Conservation (phyloP, 257 asterid species). For the Nicotiana attenuata region DNA sequence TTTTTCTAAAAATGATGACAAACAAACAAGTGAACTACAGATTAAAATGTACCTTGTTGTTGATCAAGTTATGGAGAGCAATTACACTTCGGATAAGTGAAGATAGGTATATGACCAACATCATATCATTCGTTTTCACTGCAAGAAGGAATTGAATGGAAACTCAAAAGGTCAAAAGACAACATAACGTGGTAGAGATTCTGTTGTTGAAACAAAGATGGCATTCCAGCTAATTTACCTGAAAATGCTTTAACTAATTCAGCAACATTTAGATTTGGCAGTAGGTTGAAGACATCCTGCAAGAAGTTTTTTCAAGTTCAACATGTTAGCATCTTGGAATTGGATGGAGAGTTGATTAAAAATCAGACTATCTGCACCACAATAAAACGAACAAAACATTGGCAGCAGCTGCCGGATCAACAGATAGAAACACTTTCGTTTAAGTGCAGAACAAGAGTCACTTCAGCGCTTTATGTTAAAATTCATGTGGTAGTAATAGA, state of each 20-base stretch:
- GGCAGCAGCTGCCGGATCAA: neutral
- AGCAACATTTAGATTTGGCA: conserved; percentile 80
- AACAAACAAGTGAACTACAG: neutral
- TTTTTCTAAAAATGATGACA: neutral
- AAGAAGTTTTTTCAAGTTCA: neutral
- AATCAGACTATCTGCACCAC: neutral
- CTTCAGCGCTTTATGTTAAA: neutral
- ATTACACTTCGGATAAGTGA: conserved; percentile 87
- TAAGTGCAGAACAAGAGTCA: neutral
- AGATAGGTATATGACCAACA: conserved; percentile 91
- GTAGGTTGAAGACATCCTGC: conserved; percentile 89
- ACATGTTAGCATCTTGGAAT: neutral
- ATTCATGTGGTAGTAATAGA: neutral
- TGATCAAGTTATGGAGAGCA: conserved; percentile 92
- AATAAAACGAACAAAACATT: neutral
- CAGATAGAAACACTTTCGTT: neutral
- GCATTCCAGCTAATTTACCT: conserved; percentile 35
- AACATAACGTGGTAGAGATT: neutral
- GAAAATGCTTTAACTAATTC: conserved; percentile 82
- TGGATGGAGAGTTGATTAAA: neutral
- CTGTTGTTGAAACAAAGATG: neutral
- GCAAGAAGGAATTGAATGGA: conserved; percentile 19
- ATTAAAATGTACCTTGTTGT: conserved; percentile 59
- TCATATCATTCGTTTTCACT: conserved; percentile 97
- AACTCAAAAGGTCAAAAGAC: neutral